These are phyloP conservation scores for Cadophora malorum DNA, from an alignment of 2,329 filamentous ascomycete species.

Conservation along the genomic window DNA sequence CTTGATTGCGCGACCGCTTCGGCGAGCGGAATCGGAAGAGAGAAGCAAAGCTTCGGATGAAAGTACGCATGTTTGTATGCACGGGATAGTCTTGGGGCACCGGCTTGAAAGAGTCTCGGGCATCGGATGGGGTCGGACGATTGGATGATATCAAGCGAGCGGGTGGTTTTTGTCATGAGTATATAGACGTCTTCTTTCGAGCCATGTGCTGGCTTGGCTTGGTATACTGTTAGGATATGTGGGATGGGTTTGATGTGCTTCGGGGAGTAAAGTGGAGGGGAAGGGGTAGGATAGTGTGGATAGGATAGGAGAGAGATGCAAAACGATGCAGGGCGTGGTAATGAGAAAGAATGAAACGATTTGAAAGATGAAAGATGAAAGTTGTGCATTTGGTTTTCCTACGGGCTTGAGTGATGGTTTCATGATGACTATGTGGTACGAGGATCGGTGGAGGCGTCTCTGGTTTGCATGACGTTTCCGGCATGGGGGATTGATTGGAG, in stretches of 20 bases:
- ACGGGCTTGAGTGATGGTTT: not conserved
- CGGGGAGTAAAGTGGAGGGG: not conserved
- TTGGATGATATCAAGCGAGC: not conserved
- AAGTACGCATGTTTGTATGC: no score
- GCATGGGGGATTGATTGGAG: not conserved
- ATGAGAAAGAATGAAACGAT: not conserved
- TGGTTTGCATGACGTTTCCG: not conserved
- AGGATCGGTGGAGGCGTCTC: not conserved
- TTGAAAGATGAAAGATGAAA: not conserved
- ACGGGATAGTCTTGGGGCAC: not conserved
- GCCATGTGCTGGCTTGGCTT: not conserved
- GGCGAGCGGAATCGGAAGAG: not conserved
- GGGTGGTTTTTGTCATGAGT: constrained; percentile 8
- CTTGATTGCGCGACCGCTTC: not conserved
- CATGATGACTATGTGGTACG: not conserved
- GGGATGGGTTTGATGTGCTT: not conserved
- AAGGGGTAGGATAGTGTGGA: not conserved
- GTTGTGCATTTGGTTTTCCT: not conserved
- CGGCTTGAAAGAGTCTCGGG: no score
- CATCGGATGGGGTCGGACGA: no score
- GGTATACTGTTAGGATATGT: constrained; percentile 1
- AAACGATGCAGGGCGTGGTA: not conserved
- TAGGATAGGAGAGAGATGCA: not conserved
- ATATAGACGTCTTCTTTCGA: constrained; percentile 1
- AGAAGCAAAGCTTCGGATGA: not conserved